These are phyloP conservation scores for Hymenoscyphus salicellus DNA, from an alignment of 2,329 filamentous ascomycete genomes.

Conservation along the genomic window DNA sequence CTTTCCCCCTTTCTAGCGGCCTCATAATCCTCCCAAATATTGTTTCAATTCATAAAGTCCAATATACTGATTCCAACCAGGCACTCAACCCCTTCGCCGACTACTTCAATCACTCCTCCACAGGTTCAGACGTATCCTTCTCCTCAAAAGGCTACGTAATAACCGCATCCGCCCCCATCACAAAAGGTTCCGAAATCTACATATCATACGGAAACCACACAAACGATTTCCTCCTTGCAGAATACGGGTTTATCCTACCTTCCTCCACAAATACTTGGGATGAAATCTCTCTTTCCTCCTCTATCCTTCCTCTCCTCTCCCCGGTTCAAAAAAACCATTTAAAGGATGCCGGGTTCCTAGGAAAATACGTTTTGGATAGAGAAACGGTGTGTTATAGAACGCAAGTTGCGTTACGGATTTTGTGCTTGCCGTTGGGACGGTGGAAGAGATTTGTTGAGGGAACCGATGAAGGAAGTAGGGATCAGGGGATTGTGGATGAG, in stretches of 20 bases:
- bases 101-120: slow-evolving; percentile 60
- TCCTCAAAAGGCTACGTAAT: slow-evolving; percentile 53
- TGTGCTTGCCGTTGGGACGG: slow-evolving; percentile 37
- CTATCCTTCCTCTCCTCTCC: slow-evolving; percentile 30
- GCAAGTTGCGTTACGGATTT: slow-evolving; percentile 49
- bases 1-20: not conserved
- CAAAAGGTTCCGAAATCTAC: slow-evolving; percentile 60
- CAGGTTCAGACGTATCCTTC: slow-evolving; percentile 52
- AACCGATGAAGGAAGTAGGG: slow-evolving; percentile 45
- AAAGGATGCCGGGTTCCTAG: slow-evolving; percentile 48
- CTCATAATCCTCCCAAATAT: no score
- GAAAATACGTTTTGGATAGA: slow-evolving; percentile 50
- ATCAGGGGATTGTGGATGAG: slow-evolving; percentile 41
- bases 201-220: slow-evolving; percentile 68
- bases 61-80: not conserved
- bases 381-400: slow-evolving; percentile 54
- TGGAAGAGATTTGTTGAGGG: slow-evolving; percentile 49
- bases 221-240: slow-evolving; percentile 69
- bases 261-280: slow-evolving; percentile 30
- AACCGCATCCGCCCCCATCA: slow-evolving; percentile 49
- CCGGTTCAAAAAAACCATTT: slow-evolving; percentile 40
- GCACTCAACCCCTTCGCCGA: slow-evolving; percentile 70
- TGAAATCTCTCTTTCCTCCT: slow-evolving; percentile 31
- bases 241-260: slow-evolving; percentile 48
- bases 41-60: no score